phyloP scores from a whole-genome alignment of 306 rosid species.

The Mucuna pruriens region DNA sequence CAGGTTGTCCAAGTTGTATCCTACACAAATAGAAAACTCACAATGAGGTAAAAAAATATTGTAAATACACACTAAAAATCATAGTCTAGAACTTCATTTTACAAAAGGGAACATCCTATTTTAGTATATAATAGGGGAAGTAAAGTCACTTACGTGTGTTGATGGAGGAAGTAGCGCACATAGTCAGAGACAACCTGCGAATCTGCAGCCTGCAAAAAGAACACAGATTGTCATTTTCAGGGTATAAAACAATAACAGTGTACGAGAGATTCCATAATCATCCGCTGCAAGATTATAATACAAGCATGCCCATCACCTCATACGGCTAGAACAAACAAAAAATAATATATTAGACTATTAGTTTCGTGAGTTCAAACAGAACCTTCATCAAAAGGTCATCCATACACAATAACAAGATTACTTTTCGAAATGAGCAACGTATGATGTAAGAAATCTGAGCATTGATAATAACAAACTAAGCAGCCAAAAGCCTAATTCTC shows the following conservation, averaged over 20 bases:
- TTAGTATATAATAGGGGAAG: neutral
- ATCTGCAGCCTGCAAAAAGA: conserved; percentile 86
- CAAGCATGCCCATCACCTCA: neutral
- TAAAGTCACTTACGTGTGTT: conserved; percentile 76
- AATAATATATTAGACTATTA: neutral
- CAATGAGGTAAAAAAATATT: conserved; percentile 1
- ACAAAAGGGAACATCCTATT: neutral
- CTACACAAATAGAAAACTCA: conserved; percentile 50
- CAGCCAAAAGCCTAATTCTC: conserved; percentile 8
- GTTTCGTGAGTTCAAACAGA: neutral
- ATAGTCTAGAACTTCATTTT: conserved; percentile 4
- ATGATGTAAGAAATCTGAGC: neutral
- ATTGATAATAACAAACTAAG: neutral
- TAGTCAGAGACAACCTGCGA: conserved; percentile 92
- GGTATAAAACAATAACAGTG: neutral
- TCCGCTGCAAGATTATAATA: neutral
- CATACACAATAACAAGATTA: neutral
- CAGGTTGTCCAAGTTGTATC: conserved; percentile 95
- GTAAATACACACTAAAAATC: conserved; percentile 19
- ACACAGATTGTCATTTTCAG: conserved; percentile 11
- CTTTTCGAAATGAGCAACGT: neutral
- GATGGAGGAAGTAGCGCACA: conserved; percentile 90
- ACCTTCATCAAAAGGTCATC: neutral
- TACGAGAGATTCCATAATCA: neutral
- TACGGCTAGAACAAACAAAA: neutral